Evolutionary conservation across 768 basidiomycete genomes (phyloP).

Genomic region (Suillus occidentalis): DNA sequence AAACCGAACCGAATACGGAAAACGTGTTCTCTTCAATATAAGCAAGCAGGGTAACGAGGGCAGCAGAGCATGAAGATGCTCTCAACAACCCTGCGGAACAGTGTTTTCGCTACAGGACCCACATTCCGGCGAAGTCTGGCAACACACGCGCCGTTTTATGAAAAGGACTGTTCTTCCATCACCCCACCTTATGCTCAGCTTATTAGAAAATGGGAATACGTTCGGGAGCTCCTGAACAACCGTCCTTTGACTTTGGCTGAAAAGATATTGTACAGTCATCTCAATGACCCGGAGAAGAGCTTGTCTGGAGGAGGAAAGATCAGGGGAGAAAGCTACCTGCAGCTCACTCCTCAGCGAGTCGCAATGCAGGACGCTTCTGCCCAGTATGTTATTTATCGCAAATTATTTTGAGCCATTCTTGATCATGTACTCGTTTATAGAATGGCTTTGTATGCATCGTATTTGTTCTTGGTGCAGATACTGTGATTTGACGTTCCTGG

Average conservation of each 20-base stretch:
- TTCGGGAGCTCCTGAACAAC: constrained; percentile 65
- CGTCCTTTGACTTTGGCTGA: constrained; percentile 92
- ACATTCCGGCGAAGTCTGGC: constrained; percentile 36
- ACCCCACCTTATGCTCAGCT: constrained; percentile 83
- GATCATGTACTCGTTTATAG: constrained; percentile 36
- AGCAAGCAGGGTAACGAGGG: neutral
- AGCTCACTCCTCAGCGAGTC: constrained; percentile 88
- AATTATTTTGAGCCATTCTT: constrained; percentile 10
- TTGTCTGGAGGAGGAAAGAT: constrained; percentile 65
- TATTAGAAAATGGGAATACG: constrained; percentile 65
- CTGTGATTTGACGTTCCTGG: constrained; percentile 10
- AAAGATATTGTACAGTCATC: constrained; percentile 95
- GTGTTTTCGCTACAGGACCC: constrained; percentile 12
- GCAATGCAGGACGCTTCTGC: constrained; percentile 97
- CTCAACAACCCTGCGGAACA: constrained; percentile 19
- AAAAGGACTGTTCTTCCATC: constrained; percentile 68
- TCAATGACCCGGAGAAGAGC: constrained; percentile 74
- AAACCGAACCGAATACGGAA: neutral
- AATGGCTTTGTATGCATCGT: constrained; percentile 71
- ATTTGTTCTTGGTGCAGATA: neutral
- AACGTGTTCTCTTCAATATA: neutral
- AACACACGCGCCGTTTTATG: constrained; percentile 40
- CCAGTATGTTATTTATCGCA: constrained; percentile 55
- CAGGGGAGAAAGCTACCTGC: constrained; percentile 87
- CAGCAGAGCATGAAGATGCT: constrained; percentile 19